phyloP scores from a whole-genome alignment of 108 stramenopile genomes.

The Bacterosira constricta region DNA sequence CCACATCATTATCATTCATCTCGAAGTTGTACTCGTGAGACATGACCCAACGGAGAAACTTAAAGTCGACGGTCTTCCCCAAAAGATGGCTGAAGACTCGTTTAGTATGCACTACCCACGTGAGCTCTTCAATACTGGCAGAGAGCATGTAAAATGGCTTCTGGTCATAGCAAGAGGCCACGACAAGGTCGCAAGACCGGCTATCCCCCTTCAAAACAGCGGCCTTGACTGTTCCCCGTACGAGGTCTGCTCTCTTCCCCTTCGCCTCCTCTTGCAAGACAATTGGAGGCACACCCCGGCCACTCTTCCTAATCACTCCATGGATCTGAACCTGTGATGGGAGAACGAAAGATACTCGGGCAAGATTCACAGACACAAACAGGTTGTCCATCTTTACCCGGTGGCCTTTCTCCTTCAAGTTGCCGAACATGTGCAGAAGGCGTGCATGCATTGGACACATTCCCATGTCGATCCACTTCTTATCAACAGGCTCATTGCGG shows the following conservation, averaged over 20 bases:
- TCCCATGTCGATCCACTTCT: background rate
- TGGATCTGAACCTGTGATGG: constrained; percentile 2
- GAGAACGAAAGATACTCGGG: constrained; percentile 2
- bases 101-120: constrained; percentile 10
- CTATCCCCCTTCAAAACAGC: constrained; percentile 16
- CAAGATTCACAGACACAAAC: constrained; percentile 15
- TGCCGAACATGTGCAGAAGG: constrained; percentile 16
- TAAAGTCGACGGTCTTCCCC: constrained; percentile 5
- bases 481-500: constrained; percentile 16
- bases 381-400: constrained; percentile 23
- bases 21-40: constrained; percentile 8
- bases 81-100: background rate
- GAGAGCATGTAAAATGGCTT: constrained; percentile 31
- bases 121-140: constrained; percentile 5
- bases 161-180: constrained; percentile 21
- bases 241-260: constrained; percentile 14
- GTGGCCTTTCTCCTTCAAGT: constrained; percentile 14
- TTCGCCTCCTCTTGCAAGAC: constrained; percentile 27
- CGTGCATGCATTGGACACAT: constrained; percentile 21
- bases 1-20: constrained; percentile 11
- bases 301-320: constrained; percentile 20
- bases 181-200: constrained; percentile 13
- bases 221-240: constrained; percentile 18
- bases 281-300: constrained; percentile 10
- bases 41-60: constrained; percentile 20